A percentile compares a stretch with the other conserved stretches of the same genome.
phyloP scores from a whole-genome alignment of 2,329 filamentous ascomycete genomes.

The Atkinsonella texensis region DNA sequence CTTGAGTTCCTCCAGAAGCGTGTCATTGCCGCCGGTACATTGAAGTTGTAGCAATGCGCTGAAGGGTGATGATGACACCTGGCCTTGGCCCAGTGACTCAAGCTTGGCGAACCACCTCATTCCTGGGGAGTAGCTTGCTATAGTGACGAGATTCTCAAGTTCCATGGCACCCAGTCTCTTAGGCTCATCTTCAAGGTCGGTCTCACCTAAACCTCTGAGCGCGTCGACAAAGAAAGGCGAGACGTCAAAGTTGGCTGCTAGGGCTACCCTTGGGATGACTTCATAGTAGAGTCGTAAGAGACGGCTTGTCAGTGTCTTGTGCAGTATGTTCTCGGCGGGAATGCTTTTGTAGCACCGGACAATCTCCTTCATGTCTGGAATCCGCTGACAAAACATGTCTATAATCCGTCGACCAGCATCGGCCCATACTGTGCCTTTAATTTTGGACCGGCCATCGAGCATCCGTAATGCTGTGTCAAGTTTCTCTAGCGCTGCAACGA shows the following conservation, averaged over 20 bases:
- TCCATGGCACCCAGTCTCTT: constrained; percentile 55
- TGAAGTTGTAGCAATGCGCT: constrained; percentile 50
- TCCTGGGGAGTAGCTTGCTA: constrained; percentile 67
- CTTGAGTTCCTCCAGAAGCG: constrained; percentile 32
- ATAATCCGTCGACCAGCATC: constrained; percentile 56
- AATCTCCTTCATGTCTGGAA: constrained; percentile 72
- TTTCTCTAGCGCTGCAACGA: constrained; percentile 72
- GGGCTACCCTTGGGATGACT: constrained; percentile 63
- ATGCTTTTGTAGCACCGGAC: constrained; percentile 62
- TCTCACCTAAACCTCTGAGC: constrained; percentile 48
- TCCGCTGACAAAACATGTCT: constrained; percentile 64
- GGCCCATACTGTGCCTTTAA: constrained; percentile 45
- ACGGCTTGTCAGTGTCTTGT: constrained; percentile 67
- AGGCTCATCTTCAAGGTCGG: constrained; percentile 35
- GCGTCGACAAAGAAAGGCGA: constrained; percentile 62
- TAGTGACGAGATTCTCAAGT: constrained; percentile 67
- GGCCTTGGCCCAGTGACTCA: constrained; percentile 40
- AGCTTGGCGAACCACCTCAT: constrained; percentile 86
- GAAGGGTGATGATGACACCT: constrained; percentile 45
- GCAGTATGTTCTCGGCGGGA: constrained; percentile 55
- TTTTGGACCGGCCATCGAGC: constrained; percentile 35
- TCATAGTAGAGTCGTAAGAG: constrained; percentile 78
- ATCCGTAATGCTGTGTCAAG: constrained; percentile 51
- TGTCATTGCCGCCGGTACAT: constrained; percentile 17
- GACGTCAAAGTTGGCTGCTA: constrained; percentile 80